Evolutionary conservation across 2,329 filamentous ascomycete species (phyloP).

Genomic region (Aspergillus amoenus): DNA sequence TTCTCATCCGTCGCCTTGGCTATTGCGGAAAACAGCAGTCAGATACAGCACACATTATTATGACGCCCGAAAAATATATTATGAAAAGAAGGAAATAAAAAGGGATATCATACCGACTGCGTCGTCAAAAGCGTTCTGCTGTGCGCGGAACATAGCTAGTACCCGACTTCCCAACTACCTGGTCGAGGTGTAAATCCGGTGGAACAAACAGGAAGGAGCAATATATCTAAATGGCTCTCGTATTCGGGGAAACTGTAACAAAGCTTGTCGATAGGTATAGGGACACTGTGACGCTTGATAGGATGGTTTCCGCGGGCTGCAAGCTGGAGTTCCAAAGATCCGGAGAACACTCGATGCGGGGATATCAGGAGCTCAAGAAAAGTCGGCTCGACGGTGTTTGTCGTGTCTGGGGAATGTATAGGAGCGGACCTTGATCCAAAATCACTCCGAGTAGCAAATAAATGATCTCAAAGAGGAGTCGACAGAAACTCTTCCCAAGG

Average conservation of each 20-base stretch:
- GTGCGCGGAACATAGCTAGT: constrained; percentile 56
- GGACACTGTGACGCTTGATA: neutral
- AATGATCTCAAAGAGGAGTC: neutral
- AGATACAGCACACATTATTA: constrained; percentile 19
- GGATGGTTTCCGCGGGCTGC: neutral
- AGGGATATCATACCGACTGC: constrained; percentile 55
- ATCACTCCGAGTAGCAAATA: neutral
- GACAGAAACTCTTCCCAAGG: neutral
- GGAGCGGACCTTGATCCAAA: neutral
- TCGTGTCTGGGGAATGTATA: no score
- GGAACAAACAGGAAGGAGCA: neutral
- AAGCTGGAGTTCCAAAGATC: constrained; percentile 9
- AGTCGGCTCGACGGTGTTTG: neutral
- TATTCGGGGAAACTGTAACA: neutral
- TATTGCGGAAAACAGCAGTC: constrained; percentile 33
- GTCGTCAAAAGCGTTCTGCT: constrained; percentile 70
- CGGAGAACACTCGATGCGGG: constrained; percentile 14
- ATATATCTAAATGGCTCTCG: neutral
- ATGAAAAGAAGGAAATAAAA: constrained; percentile 11
- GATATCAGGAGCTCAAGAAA: constrained; percentile 2
- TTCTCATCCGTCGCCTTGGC: constrained; percentile 96
- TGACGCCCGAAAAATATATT: neutral
- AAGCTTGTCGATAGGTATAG: neutral
- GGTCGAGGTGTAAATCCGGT: neutral
- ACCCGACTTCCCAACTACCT: neutral